Base-by-base conservation (phyloP, 192 early-diverging fungal genomes). In the Coemansia erecta region DNA sequence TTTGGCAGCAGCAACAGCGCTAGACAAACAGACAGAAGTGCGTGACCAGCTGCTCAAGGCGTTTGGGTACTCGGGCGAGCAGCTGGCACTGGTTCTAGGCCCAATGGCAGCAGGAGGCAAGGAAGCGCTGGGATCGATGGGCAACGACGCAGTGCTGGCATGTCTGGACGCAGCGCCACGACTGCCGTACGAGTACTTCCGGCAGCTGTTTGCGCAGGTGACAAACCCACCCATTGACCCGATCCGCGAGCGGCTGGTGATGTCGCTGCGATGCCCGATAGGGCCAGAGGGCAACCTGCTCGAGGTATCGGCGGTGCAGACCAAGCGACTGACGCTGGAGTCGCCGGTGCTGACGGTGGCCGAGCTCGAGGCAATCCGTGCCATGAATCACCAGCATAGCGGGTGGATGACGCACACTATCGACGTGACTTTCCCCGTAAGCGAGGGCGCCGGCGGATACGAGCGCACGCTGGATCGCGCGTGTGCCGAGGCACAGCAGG, bases 211-310 rank as follows among this genome's bases (percentile, higher is more conserved):
- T 63, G 97, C 97, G 17, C 97, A 98, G 71, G 96, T 97, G 49
- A 95, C 94, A 50, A 95, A 98, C 75, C 97, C 97, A 58, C 97
- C 97, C 2, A 97, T 98, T 61, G 97, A 98, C 82, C 97, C 97
- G 52, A 97, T 98, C 71, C 93, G 97, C 66, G 94, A 98, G 77
- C 89, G 92, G 58, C 90, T 97, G 64, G 94, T 98, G 82, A 98
- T 98, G 97, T 94, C 92, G 17, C 83, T 96, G 24, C 86, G 89
- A 35, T 95, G 94, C 83, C 93, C 94, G 73, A 82, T 98, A 15
- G 97, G 97, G 19, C 90, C 94, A 6, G 90, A 93, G 68, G 94
- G 93, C 43, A 98, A 98, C 64, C 80, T 98, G 55, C 85, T 98
- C 52, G 92, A 94, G 68, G 85, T 95, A 46, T 80, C 87, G 4